Conservation (phyloP, 1,139 yeast genomes). For the Saccharomyces hybrid region DNA sequence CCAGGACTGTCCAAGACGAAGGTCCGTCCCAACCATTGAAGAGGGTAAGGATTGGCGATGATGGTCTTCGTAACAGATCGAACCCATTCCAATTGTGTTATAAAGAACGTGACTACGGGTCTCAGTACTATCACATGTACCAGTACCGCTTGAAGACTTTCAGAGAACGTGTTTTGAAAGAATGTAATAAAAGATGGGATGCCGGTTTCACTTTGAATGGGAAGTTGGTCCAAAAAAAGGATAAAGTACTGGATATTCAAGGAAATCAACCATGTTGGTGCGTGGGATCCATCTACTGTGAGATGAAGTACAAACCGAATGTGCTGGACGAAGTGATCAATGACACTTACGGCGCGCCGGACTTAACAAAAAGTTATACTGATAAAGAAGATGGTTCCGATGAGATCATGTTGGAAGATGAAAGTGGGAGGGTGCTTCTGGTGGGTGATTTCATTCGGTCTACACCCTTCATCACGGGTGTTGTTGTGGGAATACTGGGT, state of each 20-base stretch:
- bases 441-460: slow-evolving; percentile 53
- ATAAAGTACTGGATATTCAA: slow-evolving; percentile 70
- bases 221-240: slow-evolving; percentile 34
- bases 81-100: slow-evolving; percentile 26
- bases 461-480: slow-evolving; percentile 70
- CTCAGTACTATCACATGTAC: slow-evolving; percentile 72
- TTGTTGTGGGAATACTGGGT: slow-evolving; percentile 78
- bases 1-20: slow-evolving; percentile 9
- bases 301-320: slow-evolving; percentile 76
- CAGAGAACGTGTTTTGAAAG: slow-evolving; percentile 46
- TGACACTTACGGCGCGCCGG: slow-evolving; percentile 37
- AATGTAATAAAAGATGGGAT: slow-evolving; percentile 45
- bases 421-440: slow-evolving; percentile 76
- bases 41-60: slow-evolving; percentile 14
- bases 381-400: slow-evolving; percentile 45
- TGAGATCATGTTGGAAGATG: slow-evolving; percentile 76
- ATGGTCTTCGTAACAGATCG: slow-evolving; percentile 5
- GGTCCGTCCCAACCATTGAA: slow-evolving; percentile 3
- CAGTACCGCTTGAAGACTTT: slow-evolving; percentile 52
- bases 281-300: slow-evolving; percentile 83
- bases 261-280: slow-evolving; percentile 74
- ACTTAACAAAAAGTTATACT: slow-evolving; percentile 38
- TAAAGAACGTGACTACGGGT: slow-evolving; percentile 46
- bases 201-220: slow-evolving; percentile 40
- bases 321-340: slow-evolving; percentile 72